These are phyloP conservation scores for Rhizopogon salebrosus DNA, from an alignment of 768 basidiomycete genomes.

Conservation along the genomic window DNA sequence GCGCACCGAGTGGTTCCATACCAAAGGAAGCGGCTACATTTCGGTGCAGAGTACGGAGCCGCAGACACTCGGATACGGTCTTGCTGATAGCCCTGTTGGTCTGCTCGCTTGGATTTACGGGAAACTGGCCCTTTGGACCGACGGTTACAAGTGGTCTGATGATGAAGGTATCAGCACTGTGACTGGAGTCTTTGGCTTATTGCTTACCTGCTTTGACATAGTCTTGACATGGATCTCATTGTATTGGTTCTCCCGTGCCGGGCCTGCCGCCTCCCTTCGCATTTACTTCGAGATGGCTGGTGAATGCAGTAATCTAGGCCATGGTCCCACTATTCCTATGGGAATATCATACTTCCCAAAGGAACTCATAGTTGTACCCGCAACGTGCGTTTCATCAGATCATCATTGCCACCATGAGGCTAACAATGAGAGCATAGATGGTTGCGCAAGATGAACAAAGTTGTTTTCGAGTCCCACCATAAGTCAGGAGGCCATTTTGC, in stretches of 20 bases:
- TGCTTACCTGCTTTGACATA: slow-evolving; percentile 17
- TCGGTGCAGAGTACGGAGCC: slow-evolving; percentile 36
- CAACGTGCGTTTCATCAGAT: slow-evolving; percentile 28
- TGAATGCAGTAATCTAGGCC: not conserved
- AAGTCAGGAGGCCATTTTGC: slow-evolving; percentile 56
- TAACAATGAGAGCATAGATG: slow-evolving; percentile 33
- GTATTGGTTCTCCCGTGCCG: slow-evolving; percentile 54
- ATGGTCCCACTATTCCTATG: slow-evolving; percentile 30
- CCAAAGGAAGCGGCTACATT: slow-evolving; percentile 26
- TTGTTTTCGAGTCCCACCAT: slow-evolving; percentile 47
- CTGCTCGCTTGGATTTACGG: slow-evolving; percentile 52
- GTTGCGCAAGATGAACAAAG: slow-evolving; percentile 29
- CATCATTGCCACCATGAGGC: not conserved
- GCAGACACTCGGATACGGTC: slow-evolving; percentile 48
- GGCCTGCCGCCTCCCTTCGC: slow-evolving; percentile 51
- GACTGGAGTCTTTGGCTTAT: too few relatives aligned
- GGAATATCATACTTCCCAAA: slow-evolving; percentile 51
- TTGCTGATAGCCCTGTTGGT: slow-evolving; percentile 55
- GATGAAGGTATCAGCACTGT: slow-evolving; percentile 41
- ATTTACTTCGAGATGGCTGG: slow-evolving; percentile 49
- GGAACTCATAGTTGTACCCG: slow-evolving; percentile 34
- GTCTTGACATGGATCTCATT: slow-evolving; percentile 59
- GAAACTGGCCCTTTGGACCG: slow-evolving; percentile 44
- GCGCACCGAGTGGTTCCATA: slow-evolving; percentile 13
- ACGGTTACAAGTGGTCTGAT: slow-evolving; percentile 51